Base-by-base conservation (phyloP, 108 stramenopile species). In the Cyclotella choctawhatcheeana region DNA sequence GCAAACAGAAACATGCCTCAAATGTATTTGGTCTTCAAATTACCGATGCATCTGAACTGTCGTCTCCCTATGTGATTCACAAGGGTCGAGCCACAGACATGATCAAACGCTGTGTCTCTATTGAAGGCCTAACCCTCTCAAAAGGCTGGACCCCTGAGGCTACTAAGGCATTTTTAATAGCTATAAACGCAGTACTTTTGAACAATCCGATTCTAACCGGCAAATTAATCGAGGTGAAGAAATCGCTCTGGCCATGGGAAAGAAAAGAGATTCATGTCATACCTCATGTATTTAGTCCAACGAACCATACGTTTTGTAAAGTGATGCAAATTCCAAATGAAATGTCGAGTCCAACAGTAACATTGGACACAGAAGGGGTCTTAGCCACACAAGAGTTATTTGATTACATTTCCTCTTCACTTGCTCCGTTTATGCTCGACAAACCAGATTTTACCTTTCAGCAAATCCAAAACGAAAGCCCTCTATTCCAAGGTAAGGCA, bases 151-250 rank as follows among this genome's bases (percentile, higher is more conserved):
- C 69, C 33, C 44, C 68, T 64, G 61, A 71, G 54, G 74, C 79
- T 3, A 71, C 79, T 25, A 32, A 63, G 48, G 74, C 79, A 20
- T 81, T 81, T 63, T 44, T 53, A 30, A 26, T 82, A 21, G 76
- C 76, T 4, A 60, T 78, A 4, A 76, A 82, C 60, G 81, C 81
- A 18, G 81, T 82, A 2, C 76, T 78, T 56, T 51, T 71, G 17
- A 58, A 71, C 22, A 82, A 82, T 48, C 81, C 81, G n/a, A 82
- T 82, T 29, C 54, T 82, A 40, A 78, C 76, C 5, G 81, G 81
- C 66, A 72, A 78, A 43, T 30, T 78, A n/a, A 33, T 78, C 7
- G 81, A 82, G 27, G 71, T 58, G 10, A 77, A 82, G 56, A 56
- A 20, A 44, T 53, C 64, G 16, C 76, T 68, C n/a, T 82, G 76